Evolutionary conservation across 768 basidiomycete genomes (phyloP).

Genomic region (Russula sp.): DNA sequence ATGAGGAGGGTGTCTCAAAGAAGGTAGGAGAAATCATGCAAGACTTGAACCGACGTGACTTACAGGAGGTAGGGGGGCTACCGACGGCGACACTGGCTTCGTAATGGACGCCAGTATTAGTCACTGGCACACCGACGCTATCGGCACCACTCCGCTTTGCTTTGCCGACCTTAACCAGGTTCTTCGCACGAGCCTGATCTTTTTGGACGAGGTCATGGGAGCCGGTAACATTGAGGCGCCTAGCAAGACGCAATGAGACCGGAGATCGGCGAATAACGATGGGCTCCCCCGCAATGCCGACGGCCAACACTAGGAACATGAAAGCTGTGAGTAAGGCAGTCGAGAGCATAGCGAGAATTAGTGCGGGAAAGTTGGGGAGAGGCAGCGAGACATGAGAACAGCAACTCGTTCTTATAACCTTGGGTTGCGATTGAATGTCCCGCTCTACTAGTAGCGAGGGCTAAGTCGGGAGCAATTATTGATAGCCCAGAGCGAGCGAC

Average conservation of each 20-base stretch:
- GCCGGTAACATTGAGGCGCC: slow-evolving; percentile 48
- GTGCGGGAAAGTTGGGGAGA: background rate
- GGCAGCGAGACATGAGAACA: background rate
- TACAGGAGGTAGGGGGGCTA: slow-evolving; percentile 49
- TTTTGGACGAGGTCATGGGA: slow-evolving; percentile 43
- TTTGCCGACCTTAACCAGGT: slow-evolving; percentile 36
- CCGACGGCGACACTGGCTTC: slow-evolving; percentile 40
- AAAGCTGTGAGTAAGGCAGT: slow-evolving; percentile 26
- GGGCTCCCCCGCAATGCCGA: slow-evolving; percentile 11
- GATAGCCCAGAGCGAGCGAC: too few relatives aligned
- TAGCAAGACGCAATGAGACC: slow-evolving; percentile 45
- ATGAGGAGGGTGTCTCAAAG: slow-evolving; percentile 38
- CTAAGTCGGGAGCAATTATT: too few relatives aligned
- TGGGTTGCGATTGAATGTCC: too few relatives aligned
- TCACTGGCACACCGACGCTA: slow-evolving; percentile 33
- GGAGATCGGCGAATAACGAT: slow-evolving; percentile 25
- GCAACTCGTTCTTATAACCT: background rate
- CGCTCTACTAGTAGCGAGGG: too few relatives aligned
- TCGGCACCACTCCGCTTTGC: slow-evolving; percentile 30
- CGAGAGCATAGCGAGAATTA: slow-evolving; percentile 22
- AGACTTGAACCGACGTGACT: slow-evolving; percentile 19
- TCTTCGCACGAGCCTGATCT: slow-evolving; percentile 46
- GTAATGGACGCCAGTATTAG: slow-evolving; percentile 41
- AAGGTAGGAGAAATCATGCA: background rate
- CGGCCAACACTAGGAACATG: slow-evolving; percentile 23